Conservation (phyloP, 257 asterid species). For the Solanum peruvianum region DNA sequence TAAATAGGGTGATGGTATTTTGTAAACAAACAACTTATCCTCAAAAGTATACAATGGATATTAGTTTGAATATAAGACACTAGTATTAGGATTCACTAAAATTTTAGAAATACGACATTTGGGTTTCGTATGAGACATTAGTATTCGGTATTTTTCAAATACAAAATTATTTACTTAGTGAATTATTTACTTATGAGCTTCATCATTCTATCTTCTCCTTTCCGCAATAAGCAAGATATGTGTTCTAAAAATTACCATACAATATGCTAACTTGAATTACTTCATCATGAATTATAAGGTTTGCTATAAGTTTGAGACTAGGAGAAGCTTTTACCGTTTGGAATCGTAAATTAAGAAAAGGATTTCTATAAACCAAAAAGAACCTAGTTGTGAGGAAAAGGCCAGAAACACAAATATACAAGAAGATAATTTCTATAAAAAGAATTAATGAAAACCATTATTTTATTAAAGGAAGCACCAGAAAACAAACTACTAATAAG, state of each 20-base stretch:
- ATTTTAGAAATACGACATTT: no score
- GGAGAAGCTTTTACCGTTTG: background rate
- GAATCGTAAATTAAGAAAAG: background rate
- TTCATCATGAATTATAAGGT: background rate
- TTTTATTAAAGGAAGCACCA: background rate
- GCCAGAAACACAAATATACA: background rate
- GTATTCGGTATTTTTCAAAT: no score
- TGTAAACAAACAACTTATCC: no score
- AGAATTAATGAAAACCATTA: constrained; percentile 12
- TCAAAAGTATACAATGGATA: no score
- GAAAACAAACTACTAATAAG: background rate
- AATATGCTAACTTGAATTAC: background rate
- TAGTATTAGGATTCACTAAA: no score
- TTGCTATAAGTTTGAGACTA: background rate
- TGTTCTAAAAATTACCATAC: background rate
- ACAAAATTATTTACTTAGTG: background rate
- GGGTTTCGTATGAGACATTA: no score
- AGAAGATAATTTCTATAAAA: background rate
- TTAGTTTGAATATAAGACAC: no score
- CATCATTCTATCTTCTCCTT: background rate
- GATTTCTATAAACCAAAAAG: no score
- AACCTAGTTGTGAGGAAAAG: background rate
- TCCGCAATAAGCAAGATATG: background rate
- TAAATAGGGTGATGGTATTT: no score
- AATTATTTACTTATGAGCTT: background rate